Conservation (phyloP, 2,329 filamentous ascomycete genomes). For the Teratosphaeria gauchensis region DNA sequence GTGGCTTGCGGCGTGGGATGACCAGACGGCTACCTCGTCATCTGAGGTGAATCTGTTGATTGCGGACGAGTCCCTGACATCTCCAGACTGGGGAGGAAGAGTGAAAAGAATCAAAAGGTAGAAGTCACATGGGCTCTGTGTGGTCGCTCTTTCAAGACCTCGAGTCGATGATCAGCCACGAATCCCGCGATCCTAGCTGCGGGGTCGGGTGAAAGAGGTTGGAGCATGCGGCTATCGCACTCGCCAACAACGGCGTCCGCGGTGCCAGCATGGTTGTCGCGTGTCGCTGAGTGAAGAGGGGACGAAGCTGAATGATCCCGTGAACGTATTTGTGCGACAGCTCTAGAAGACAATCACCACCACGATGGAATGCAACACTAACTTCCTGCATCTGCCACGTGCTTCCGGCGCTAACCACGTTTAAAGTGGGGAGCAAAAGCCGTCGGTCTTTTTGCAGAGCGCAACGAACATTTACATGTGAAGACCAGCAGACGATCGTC, state of each 20-base stretch:
- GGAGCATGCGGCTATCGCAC: not conserved
- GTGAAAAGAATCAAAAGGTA: not conserved
- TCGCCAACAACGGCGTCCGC: not conserved
- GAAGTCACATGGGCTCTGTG: not conserved
- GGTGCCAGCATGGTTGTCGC: not conserved
- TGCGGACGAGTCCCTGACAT: not conserved
- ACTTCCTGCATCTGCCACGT: not conserved
- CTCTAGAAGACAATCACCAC: not conserved
- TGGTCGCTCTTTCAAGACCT: not conserved
- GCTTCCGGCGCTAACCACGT: not conserved
- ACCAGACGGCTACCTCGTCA: not conserved
- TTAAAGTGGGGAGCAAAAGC: not conserved
- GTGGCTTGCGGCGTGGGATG: not conserved
- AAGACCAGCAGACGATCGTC: not conserved
- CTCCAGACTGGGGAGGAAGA: not conserved
- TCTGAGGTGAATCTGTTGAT: not conserved
- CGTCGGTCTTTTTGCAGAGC: not conserved
- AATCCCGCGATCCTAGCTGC: not conserved
- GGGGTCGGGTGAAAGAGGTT: not conserved
- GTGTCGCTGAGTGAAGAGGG: not conserved
- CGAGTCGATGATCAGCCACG: not conserved
- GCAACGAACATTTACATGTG: too few species aligned
- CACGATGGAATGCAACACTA: not conserved
- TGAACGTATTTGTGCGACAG: not conserved
- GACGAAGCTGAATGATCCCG: not conserved